Evolutionary conservation across 768 basidiomycete species (phyloP), one percentile per base, ranked within the genome.

Genomic region (Ramaria sp.): DNA sequence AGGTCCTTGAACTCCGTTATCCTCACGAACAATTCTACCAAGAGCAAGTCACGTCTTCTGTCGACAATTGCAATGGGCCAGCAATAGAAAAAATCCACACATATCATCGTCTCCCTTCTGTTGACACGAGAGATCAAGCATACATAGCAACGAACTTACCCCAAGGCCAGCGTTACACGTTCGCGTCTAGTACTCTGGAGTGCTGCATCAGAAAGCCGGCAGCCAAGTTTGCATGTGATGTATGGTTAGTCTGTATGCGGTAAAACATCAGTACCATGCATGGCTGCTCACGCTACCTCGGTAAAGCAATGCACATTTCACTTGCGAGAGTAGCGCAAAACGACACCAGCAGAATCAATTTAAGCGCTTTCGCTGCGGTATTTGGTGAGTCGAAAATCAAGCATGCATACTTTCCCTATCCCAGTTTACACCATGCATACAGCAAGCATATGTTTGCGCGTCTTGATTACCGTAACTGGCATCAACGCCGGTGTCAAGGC

Each of bases 281-380:
- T 22, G 19, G 20, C 42, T 11, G 22, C 39, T 13, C 31, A 13
- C 27, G 51, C 30, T 12, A 30, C 37, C 30, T 52, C 37, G n/a
- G 17, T 52, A 17, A 22, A 54, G 53, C 27, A 13, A 54, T 22
- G 38, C 53, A 10, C 53, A 22, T 1, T 54, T 54, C 41, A 13
- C 53, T n/a, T 54, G 41, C 41, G 53, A 54, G 41, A 54, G 53
- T 22, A 54, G 53, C 20, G 53, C 53, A 12, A 54, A 54, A 54
- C 53, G 53, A 20, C 53, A 54, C n/a, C 53, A 54, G 41, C 41
- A 20, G 17, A 54, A 54, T 42, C 53, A 54, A 38, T 19, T 54
- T 22, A 54, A 54, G 24, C 38, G 53, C 13, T 54, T 54, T 43
- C 38, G 38, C 17, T 54, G 53, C 20, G 41, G 20, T 22, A 38